Evolutionary conservation across 768 basidiomycete genomes (phyloP), one percentile per base, ranked within the genome.

Genomic region (Ephemerocybe angulata): DNA sequence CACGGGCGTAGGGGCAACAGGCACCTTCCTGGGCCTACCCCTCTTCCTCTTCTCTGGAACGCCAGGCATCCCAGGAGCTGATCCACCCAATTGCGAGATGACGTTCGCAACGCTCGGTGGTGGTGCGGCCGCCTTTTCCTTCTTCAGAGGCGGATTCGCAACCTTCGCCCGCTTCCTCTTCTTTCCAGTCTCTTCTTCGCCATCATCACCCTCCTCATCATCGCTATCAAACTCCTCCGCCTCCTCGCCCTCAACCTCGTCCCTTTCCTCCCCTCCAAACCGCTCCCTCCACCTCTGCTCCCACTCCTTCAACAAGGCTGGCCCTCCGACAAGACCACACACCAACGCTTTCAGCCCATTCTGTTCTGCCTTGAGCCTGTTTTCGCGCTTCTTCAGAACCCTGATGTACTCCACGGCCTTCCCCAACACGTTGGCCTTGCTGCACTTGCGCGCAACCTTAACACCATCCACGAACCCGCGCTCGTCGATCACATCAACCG

Each of bases 401-500:
- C 87, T 86, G 56, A 95, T 95, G 65, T 95, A 95, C 67, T 95
- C 93, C 10, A 90, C 88, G 0, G 91, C 91, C 58, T 94, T 95
- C 31, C 88, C 90, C 10, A 95, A 79, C 4, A 95, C 89, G 54
- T 90, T 92, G 2, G 91, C 91, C 65, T 95, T 95, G 70, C 87
- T 89, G 67, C 90, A 90, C 71, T 93, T 95, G 55, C 91, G 79
- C 7, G 93, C 93, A 10, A 93, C 87, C 67, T 88, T 89, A 65
- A 95, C 90, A n/a, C 93, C 93, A 62, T 95, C 93, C 2, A 93
- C 87, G 60, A 87, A 93, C 3, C 93, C 93, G 3, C 90, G 80
- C 33, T 86, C 84, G 57, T 93, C 90, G n/a, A 90, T 82, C 1
- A 81, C 72, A 60, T 88, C 86, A 5, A 77, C 69, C 11, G 70